Evolutionary conservation across 805 yeast genomes (phyloP), one percentile per base, ranked within the genome.

Genomic region (Candida fluviatilis): DNA sequence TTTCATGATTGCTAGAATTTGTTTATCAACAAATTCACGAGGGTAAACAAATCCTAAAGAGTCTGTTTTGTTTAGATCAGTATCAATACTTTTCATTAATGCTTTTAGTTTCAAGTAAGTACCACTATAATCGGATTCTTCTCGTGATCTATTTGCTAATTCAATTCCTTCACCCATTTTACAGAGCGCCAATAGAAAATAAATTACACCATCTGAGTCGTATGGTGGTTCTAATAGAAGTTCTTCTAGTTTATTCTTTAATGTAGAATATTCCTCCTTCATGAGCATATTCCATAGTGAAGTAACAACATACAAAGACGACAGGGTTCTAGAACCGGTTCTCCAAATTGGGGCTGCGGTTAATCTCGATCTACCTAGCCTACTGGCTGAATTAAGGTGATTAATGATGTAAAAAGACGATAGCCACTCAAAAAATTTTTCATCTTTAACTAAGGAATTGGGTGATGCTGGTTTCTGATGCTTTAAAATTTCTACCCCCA

Each of bases 401-500:
- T 40, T 42, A 6, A 49, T 35, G 21, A 52, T 47, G 38, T 48
- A 57, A 36, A 52, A 62, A 3, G 66, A 54, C 11, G 57, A 40
- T 15, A 69, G 41, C 69, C 72, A 68, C 3, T 55, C 60, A 41
- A 60, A 64, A 41, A 66, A 69, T 31, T 44, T 50, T 11, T 54
- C 62, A n/a, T 59, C 58, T 31, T 52, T 62, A 35, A 43, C 41
- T 37, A 19, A 32, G 13, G 28, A 33, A 13, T 21, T 35, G 33
- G 11, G 39, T 25, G 19, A 13, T 12, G 8, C 19, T 16, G 15
- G 39, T n/a, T 12, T 29, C 24, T 18, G 28, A 12, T 18, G 37
- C 40, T 27, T 36, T n/a, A 82, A 50, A 4, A 82, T 75, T 42
- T 77, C 81, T 4, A 78, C 55, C 0, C 84, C 89, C 1, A 81